Evolutionary conservation across 1,284 basidiomycete species (phyloP).

Genomic region (Ceratobasidium sp.): DNA sequence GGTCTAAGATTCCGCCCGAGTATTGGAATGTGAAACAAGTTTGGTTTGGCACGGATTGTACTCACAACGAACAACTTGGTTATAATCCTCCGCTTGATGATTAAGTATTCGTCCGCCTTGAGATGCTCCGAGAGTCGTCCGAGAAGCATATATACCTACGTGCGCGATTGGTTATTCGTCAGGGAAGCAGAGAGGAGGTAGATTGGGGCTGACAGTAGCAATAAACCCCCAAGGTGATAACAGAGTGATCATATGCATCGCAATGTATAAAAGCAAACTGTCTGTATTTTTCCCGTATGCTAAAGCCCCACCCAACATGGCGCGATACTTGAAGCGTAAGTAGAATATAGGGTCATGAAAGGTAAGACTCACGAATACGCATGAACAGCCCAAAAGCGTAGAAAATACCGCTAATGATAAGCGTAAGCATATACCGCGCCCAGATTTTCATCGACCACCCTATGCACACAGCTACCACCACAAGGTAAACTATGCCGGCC

Average conservation of each 20-base stretch:
- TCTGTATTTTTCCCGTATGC: not conserved
- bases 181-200: not conserved
- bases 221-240: conserved; percentile 73
- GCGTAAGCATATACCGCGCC: conserved; percentile 11
- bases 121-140: conserved; percentile 66
- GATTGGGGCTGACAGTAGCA: conserved; percentile 53
- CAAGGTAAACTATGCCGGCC: no score
- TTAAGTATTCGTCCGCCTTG: conserved; percentile 58
- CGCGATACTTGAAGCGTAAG: not conserved
- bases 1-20: not conserved
- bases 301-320: no score
- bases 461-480: no score
- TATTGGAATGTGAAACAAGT: not conserved
- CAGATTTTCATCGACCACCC: no score
- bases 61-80: conserved; percentile 57
- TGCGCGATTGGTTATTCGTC: no score
- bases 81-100: conserved; percentile 60
- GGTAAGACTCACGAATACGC: not conserved
- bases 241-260: conserved; percentile 66
- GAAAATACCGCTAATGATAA: not conserved
- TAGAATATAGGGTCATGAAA: not conserved
- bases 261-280: conserved; percentile 31
- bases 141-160: conserved; percentile 67
- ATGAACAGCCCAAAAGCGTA: conserved; percentile 4
- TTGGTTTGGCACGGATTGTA: not conserved